Base-by-base conservation (phyloP, 2,329 filamentous ascomycete species). In the Aspergillus ochraceoroseus region DNA sequence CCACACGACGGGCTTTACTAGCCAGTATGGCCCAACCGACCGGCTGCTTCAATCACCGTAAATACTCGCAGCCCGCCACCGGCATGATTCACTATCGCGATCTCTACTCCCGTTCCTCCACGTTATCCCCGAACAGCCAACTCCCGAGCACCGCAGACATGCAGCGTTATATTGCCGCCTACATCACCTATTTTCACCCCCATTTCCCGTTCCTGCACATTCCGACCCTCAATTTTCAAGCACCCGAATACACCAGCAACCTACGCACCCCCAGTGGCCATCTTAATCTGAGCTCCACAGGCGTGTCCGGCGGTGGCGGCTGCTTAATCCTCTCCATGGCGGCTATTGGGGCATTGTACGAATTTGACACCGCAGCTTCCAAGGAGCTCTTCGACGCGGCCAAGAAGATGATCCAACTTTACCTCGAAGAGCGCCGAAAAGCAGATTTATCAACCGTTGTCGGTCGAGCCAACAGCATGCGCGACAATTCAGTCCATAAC, bases 141-240 rank as follows among this genome's bases (percentile, higher is more conserved):
- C 53, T 95, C 43, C 89, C 90, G 38, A 87, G 77, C 67, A 90
- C 87, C 22, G 74, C 78, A 59, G 87, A 95, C 61, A 79, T 96
- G 47, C 88, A 94, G 64, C 84, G 87, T 62, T 95, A 89, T 64
- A 85, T 95, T 48, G 81, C 82, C 50, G 84, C 89, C 44, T 96
- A 95, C 67, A 80, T 96, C 56, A 81, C 82, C 50, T 94, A 87
- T 63, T 95, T 94, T 64, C 89, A 95, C 59, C 90, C 90, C 14
- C 90, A 96, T 62, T 68, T 95, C 46, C 90, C 92, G n/a, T 95
- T 96, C 65, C 72, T 95, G 46, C 90, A 96, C 66, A 79, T 95
- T 52, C 83, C 89, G 37, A 95, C 90, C 11, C 73, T 96, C 48
- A 88, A 88, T 28, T 95, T 96, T 68, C 87, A 95, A 57, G 78